Base-by-base conservation (phyloP, 1,284 basidiomycete genomes). In the Pulchroboletus neoregius region DNA sequence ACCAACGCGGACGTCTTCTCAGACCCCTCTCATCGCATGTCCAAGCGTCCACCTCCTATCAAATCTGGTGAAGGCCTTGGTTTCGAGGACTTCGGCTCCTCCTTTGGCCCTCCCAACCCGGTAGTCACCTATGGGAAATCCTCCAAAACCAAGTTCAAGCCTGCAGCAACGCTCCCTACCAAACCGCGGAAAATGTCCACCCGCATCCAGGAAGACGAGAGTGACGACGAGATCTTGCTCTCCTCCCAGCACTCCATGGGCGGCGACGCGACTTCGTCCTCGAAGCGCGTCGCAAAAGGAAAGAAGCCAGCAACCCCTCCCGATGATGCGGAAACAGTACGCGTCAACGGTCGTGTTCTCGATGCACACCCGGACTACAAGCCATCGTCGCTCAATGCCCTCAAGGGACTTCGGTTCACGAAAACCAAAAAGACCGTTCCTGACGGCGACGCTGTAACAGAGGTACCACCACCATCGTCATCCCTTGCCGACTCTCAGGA, bases 331-430 rank as follows among this genome's bases (percentile, higher is more conserved):
- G 58, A 62, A 43, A 52, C 18, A 1, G 15, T 65, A 33, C 33
- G 30, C 24, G 39, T 61, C 45, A 22, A 53, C 1, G 62, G 59
- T 22, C 53, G 37, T 34, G 5, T 46, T 23, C 46, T 61, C 31
- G 0, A 35, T 9, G 62, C 45, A 28, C 62, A 64, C 35, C 66
- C 61, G 1, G 20, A 52, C 31, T 67, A 26, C 37, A 60, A 46
- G 37, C 62, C 58, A 0, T 56, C 57, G 2, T 38, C 50, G 2
- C 3, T 3, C 2, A 5, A 18, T 5, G 15, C 15, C 4, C 0
- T 61, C 31, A 60, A 59, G 50, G 2, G 1, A 0, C 43, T 73
- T 24, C 68, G 61, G n/a, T 75, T 75, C 56, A 71, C 50, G 12
- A 75, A 68, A 55, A 68, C 35, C 39, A 59, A 48, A 54, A 50